phyloP scores from a whole-genome alignment of 1,139 yeast genomes.

The Taphrina flavorubra region DNA sequence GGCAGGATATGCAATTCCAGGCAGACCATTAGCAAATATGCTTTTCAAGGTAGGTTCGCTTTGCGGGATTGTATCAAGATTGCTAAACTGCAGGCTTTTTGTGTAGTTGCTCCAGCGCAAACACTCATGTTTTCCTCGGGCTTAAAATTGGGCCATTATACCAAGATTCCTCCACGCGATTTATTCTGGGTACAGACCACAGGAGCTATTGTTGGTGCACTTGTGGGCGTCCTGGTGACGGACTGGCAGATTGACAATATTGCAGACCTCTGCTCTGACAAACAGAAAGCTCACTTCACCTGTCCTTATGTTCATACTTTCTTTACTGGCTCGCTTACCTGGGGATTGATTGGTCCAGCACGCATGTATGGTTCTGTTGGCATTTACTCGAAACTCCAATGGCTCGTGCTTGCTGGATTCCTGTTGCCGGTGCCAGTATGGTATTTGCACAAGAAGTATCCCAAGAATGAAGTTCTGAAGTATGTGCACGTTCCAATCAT shows the following conservation, averaged over 20 bases:
- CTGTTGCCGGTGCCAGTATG: conserved; percentile 56
- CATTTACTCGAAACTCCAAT: conserved; percentile 46
- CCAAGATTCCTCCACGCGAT: conserved; percentile 66
- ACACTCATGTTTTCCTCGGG: conserved; percentile 63
- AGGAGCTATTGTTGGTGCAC: conserved; percentile 48
- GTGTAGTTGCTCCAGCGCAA: conserved; percentile 64
- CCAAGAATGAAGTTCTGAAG: conserved; percentile 50
- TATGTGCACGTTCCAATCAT: conserved; percentile 60
- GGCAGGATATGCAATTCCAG: conserved; percentile 68
- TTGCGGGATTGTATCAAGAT: not conserved
- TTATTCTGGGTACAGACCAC: conserved; percentile 62
- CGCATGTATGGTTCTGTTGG: conserved; percentile 53
- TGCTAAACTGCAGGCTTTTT: conserved; percentile 54
- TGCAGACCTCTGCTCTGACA: conserved; percentile 49
- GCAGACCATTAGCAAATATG: conserved; percentile 66
- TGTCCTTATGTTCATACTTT: conserved; percentile 45
- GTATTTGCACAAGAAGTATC: conserved; percentile 46
- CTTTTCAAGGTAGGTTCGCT: conserved; percentile 55
- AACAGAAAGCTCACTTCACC: conserved; percentile 52
- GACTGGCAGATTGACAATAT: conserved; percentile 61
- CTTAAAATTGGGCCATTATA: conserved; percentile 68
- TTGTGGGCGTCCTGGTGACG: conserved; percentile 61
- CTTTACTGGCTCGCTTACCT: conserved; percentile 45
- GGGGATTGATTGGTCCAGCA: conserved; percentile 67
- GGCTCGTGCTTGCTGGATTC: conserved; percentile 63